These are phyloP conservation scores for Monilinia fructicola DNA, from an alignment of 2,329 filamentous ascomycete genomes.

Conservation along the genomic window DNA sequence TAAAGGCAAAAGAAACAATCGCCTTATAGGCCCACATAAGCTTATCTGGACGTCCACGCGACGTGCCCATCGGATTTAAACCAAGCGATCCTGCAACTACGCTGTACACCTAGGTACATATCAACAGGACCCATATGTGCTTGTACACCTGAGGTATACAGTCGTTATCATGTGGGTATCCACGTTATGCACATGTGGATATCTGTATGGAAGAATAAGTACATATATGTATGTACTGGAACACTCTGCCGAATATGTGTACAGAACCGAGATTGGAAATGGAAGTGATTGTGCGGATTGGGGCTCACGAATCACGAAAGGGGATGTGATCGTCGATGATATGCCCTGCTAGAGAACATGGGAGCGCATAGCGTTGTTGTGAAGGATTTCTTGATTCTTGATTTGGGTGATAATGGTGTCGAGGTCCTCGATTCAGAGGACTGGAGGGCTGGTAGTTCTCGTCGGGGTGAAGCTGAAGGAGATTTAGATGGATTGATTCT, in stretches of 20 bases:
- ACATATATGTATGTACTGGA: background rate
- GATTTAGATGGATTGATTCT: too few relatives aligned
- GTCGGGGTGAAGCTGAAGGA: too few relatives aligned
- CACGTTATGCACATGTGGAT: background rate
- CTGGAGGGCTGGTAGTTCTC: too few relatives aligned
- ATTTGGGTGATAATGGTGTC: background rate
- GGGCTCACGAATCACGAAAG: background rate
- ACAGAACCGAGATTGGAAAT: conserved; percentile 4
- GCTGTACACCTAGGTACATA: too few relatives aligned
- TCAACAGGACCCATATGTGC: background rate
- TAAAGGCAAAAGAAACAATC: too few relatives aligned
- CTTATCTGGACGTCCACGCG: too few relatives aligned
- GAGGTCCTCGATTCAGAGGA: background rate
- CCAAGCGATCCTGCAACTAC: background rate
- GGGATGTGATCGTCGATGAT: background rate
- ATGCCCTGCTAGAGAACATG: background rate
- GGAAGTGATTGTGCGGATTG: background rate
- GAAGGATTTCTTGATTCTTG: background rate
- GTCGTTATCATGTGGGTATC: background rate
- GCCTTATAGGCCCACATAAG: too few relatives aligned
- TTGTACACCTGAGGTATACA: background rate
- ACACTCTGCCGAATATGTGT: background rate
- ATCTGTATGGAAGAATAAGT: background rate
- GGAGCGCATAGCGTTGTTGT: background rate
- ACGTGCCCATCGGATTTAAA: too few relatives aligned